A percentile compares a stretch with the other conserved stretches of the same genome.
Evolutionary conservation across 192 early-diverging fungal genomes (phyloP).

Genomic region (Spizellomyces punctatus): DNA sequence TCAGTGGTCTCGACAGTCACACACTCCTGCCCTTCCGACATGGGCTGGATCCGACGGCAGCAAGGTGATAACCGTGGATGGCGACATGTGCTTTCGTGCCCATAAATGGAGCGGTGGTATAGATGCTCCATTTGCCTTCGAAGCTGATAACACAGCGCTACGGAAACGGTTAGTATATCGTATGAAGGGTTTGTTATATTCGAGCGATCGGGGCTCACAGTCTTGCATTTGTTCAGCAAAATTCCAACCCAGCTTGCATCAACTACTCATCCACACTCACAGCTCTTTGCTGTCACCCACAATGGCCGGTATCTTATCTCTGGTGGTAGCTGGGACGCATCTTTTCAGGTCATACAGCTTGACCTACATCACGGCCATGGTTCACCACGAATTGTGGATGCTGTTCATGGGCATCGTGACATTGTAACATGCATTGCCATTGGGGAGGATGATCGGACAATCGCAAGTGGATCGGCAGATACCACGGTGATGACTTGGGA

Average conservation of each 20-base stretch:
- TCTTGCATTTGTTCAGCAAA: not conserved
- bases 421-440: constrained; percentile 46
- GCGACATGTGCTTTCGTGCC: constrained; percentile 19
- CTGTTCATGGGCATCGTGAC: constrained; percentile 47
- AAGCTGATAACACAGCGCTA: constrained; percentile 25
- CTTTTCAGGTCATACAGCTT: constrained; percentile 32
- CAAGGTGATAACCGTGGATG: constrained; percentile 32
- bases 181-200: not conserved
- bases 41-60: constrained; percentile 12
- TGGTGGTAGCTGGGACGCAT: constrained; percentile 48
- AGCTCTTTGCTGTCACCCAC: constrained; percentile 34
- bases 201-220: not conserved
- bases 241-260: constrained; percentile 37
- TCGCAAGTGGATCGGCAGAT: constrained; percentile 49
- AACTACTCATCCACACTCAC: constrained; percentile 11
- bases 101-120: constrained; percentile 27
- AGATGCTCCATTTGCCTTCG: constrained; percentile 31
- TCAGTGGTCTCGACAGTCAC: not conserved
- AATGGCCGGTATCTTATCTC: constrained; percentile 39
- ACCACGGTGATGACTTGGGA: constrained; percentile 51
- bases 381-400: constrained; percentile 29
- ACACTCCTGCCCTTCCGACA: not conserved
- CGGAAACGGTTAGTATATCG: constrained; percentile 18
- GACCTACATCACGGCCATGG: constrained; percentile 8
- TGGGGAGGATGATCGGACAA: constrained; percentile 34